These are phyloP conservation scores for Prunus yedoensis DNA, from an alignment of 331 rosid species.

Conservation along the genomic window DNA sequence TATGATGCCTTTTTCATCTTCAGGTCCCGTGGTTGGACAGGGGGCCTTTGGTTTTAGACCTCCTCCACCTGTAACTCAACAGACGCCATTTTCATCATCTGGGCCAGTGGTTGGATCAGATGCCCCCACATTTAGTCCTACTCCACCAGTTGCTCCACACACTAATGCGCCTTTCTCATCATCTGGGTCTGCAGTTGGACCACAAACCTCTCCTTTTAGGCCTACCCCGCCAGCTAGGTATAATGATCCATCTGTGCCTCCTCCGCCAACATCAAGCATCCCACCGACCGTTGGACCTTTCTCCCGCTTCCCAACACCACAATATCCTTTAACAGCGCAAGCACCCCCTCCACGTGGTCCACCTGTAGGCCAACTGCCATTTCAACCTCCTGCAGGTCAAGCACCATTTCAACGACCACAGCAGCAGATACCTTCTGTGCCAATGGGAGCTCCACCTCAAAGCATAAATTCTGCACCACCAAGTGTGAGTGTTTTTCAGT, in stretches of 20 bases:
- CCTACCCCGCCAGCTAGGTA: constrained; percentile 58
- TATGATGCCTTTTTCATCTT: constrained; percentile 49
- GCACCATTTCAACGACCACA: constrained; percentile 47
- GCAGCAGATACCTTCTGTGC: constrained; percentile 52
- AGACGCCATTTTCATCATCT: constrained; percentile 65
- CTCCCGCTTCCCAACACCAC: constrained; percentile 65
- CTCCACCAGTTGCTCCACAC: constrained; percentile 52
- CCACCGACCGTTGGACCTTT: constrained; percentile 48
- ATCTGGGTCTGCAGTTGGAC: constrained; percentile 47
- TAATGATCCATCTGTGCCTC: constrained; percentile 79
- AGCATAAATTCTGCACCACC: constrained; percentile 36
- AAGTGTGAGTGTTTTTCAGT: constrained; percentile 42
- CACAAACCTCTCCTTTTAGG: constrained; percentile 56
- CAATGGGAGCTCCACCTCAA: constrained; percentile 68
- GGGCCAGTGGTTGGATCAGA: constrained; percentile 72
- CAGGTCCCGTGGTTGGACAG: constrained; percentile 45
- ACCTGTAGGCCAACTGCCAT: constrained; percentile 45
- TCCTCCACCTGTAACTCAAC: constrained; percentile 30
- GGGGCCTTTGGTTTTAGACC: constrained; percentile 57
- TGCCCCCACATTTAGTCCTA: constrained; percentile 48
- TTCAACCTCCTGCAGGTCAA: constrained; percentile 50
- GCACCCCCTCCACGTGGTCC: constrained; percentile 41
- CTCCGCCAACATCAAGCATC: constrained; percentile 46
- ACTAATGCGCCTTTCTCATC: constrained; percentile 48
- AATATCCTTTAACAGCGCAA: constrained; percentile 45